Conservation (phyloP, 2,329 filamentous ascomycete species). For the Beauveria sp. region DNA sequence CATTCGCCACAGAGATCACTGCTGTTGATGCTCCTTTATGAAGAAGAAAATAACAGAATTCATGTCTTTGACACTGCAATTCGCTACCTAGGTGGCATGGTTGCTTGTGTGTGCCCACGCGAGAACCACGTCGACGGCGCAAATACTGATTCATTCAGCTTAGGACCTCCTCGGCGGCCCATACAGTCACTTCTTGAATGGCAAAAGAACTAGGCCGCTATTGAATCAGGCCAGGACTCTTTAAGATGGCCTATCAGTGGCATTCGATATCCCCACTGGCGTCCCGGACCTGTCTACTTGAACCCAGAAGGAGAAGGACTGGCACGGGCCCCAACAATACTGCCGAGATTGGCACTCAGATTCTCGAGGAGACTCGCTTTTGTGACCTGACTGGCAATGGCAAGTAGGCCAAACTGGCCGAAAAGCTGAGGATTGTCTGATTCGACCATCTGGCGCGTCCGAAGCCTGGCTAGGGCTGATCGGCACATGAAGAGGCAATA, state of each 20-base stretch:
- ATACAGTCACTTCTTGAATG: slow-evolving; percentile 41
- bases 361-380: slow-evolving; percentile 78
- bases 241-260: slow-evolving; percentile 65
- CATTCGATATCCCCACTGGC: slow-evolving; percentile 69
- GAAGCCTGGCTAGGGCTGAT: slow-evolving; percentile 74
- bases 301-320: slow-evolving; percentile 40
- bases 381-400: slow-evolving; percentile 64
- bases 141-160: slow-evolving; percentile 26
- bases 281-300: slow-evolving; percentile 67
- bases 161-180: slow-evolving; percentile 69
- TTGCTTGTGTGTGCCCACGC: slow-evolving; percentile 48
- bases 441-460: slow-evolving; percentile 48
- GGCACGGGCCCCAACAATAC: slow-evolving; percentile 57
- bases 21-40: slow-evolving; percentile 65
- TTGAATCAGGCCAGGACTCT: slow-evolving; percentile 61
- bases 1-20: slow-evolving; percentile 52
- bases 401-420: slow-evolving; percentile 61
- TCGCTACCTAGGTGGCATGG: slow-evolving; percentile 72
- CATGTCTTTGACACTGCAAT: slow-evolving; percentile 88
- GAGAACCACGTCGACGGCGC: background rate
- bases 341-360: slow-evolving; percentile 68
- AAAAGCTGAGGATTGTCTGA: slow-evolving; percentile 60
- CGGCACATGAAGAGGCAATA: slow-evolving; percentile 41
- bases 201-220: slow-evolving; percentile 44
- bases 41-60: slow-evolving; percentile 44